A percentile compares a stretch with the other conserved stretches of the same genome.
Conservation (phyloP, 2,329 filamentous ascomycete genomes). For the Colletotrichum phormii region DNA sequence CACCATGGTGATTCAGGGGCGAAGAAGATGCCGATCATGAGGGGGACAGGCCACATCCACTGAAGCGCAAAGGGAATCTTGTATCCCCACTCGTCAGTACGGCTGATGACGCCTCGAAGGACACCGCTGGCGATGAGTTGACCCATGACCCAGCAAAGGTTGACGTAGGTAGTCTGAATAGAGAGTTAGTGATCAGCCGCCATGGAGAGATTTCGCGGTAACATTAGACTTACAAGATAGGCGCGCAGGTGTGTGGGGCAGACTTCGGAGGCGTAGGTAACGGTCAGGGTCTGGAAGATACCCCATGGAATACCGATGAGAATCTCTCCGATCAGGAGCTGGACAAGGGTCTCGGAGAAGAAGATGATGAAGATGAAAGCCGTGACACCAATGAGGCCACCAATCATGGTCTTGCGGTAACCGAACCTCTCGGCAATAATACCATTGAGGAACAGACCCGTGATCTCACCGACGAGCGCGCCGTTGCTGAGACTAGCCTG, state of each 20-base stretch:
- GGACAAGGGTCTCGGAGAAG: conserved; percentile 54
- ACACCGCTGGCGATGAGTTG: conserved; percentile 59
- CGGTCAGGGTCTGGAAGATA: conserved; percentile 58
- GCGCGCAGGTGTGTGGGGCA: conserved; percentile 58
- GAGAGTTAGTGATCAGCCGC: conserved; percentile 35
- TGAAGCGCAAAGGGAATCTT: conserved; percentile 62
- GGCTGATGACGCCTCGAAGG: conserved; percentile 52
- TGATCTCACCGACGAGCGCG: conserved; percentile 58
- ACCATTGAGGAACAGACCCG: conserved; percentile 63
- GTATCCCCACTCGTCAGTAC: conserved; percentile 56
- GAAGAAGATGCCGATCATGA: conserved; percentile 55
- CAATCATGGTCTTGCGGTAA: conserved; percentile 60
- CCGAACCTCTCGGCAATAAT: conserved; percentile 59
- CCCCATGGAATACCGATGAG: conserved; percentile 61
- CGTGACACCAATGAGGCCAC: conserved; percentile 51
- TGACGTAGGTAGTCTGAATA: conserved; percentile 56
- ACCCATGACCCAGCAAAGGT: conserved; percentile 63
- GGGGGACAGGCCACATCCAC: conserved; percentile 60
- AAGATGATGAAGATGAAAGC: conserved; percentile 62
- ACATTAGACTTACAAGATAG: conserved; percentile 53
- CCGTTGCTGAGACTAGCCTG: conserved; percentile 63
- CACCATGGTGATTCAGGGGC: conserved; percentile 65
- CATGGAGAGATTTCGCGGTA: neutral
- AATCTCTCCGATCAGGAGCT: conserved; percentile 58
- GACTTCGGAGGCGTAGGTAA: conserved; percentile 61